These are phyloP conservation scores for Cordyceps tenuipes DNA, from an alignment of 2,329 filamentous ascomycete genomes.

Conservation along the genomic window DNA sequence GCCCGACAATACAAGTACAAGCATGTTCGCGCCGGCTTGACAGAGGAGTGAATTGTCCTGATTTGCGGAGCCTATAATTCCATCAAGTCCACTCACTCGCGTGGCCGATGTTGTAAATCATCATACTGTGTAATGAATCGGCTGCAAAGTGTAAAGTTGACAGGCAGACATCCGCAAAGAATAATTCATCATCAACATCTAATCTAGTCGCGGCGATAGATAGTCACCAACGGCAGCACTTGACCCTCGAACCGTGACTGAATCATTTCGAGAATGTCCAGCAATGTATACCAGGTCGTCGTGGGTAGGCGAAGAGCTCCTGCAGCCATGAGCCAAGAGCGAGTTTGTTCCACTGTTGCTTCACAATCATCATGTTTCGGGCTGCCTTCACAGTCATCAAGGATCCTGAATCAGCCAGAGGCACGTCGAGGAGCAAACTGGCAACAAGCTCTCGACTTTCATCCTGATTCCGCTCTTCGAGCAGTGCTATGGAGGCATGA, in stretches of 20 bases:
- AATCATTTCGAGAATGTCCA: conserved; percentile 24
- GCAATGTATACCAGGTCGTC: conserved; percentile 11
- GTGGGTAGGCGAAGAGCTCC: conserved; percentile 16
- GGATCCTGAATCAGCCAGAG: conserved; percentile 24
- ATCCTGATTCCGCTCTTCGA: background rate
- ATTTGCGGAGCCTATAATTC: conserved; percentile 26
- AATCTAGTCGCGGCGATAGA: conserved; percentile 14
- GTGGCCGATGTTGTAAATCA: conserved; percentile 15
- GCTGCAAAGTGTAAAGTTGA: conserved; percentile 18
- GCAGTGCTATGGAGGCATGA: background rate
- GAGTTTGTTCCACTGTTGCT: conserved; percentile 17
- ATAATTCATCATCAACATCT: conserved; percentile 9
- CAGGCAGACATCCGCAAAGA: conserved; percentile 17
- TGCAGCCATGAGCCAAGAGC: conserved; percentile 22
- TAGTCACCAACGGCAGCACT: conserved; percentile 17
- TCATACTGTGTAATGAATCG: conserved; percentile 19
- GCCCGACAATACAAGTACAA: too few species aligned
- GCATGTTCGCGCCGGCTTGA: too few species aligned
- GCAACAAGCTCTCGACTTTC: conserved; percentile 5
- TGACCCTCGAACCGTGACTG: conserved; percentile 15
- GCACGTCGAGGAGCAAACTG: conserved; percentile 13
- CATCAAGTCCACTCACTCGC: conserved; percentile 22
- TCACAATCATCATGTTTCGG: conserved; percentile 11
- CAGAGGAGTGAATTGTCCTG: conserved; percentile 14
- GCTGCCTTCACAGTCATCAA: conserved; percentile 17